A percentile compares a stretch with the other conserved stretches of the same genome.
These are phyloP conservation scores for Erodium chrysanthum DNA, from an alignment of 441 rosid species.

Conservation along the genomic window DNA sequence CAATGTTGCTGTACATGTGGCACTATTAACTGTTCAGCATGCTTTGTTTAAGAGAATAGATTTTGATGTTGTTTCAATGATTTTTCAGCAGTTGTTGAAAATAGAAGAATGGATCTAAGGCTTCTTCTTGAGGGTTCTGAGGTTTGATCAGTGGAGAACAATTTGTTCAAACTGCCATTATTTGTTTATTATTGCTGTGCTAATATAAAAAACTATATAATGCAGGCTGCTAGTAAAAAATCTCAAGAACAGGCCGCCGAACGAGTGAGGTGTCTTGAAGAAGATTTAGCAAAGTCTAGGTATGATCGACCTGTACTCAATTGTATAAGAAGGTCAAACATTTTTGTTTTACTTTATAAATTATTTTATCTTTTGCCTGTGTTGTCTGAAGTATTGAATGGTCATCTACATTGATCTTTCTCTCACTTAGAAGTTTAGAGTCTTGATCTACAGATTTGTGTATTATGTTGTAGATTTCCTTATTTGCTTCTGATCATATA, in stretches of 20 bases:
- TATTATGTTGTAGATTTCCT: neutral
- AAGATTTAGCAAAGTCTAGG: slow-evolving; percentile 68
- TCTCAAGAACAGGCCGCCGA: slow-evolving; percentile 71
- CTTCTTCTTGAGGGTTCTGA: slow-evolving; percentile 79
- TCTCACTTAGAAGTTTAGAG: neutral
- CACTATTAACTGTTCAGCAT: neutral
- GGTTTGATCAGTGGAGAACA: slow-evolving; percentile 29
- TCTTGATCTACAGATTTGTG: neutral
- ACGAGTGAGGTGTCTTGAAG: slow-evolving; percentile 64
- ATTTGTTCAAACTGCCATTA: too few species aligned
- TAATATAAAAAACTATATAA: slow-evolving; percentile 10
- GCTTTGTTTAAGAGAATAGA: neutral
- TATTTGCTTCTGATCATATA: neutral
- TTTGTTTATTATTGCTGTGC: neutral
- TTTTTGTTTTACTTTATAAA: neutral
- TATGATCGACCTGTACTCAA: slow-evolving; percentile 12
- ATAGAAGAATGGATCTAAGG: slow-evolving; percentile 49
- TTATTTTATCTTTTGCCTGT: neutral
- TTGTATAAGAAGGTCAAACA: neutral
- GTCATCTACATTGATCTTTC: neutral
- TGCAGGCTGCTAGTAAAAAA: slow-evolving; percentile 65
- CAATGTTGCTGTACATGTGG: neutral
- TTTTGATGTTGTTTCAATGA: neutral
- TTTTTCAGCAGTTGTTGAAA: slow-evolving; percentile 30
- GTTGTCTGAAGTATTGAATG: neutral